Percentiles rank a stretch among this genome's conserved stretches.
These are phyloP conservation scores for Alloascoidea hylecoeti DNA, from an alignment of 805 yeast species.

Conservation along the genomic window DNA sequence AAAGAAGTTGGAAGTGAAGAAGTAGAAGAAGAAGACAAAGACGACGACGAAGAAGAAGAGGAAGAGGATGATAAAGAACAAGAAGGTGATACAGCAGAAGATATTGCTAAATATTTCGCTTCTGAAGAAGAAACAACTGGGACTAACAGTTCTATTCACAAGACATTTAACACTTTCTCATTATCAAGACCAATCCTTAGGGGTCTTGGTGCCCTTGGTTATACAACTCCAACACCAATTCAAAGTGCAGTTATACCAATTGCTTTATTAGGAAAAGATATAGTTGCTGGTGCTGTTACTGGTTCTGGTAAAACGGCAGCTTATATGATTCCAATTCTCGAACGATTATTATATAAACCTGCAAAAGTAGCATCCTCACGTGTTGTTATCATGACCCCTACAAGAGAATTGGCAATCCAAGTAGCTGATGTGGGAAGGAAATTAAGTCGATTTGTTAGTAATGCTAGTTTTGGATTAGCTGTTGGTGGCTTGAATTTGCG, in stretches of 20 bases:
- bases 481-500: constrained; percentile 96
- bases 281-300: constrained; percentile 98
- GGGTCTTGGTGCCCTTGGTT: constrained; percentile 71
- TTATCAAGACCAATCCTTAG: constrained; percentile 84
- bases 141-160: constrained; percentile 36
- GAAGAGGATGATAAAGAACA: constrained; percentile 17
- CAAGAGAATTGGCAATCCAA: constrained; percentile 96
- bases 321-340: constrained; percentile 89
- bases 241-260: constrained; percentile 91
- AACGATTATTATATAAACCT: constrained; percentile 83
- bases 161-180: constrained; percentile 60
- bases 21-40: constrained; percentile 19
- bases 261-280: constrained; percentile 86
- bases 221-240: constrained; percentile 83
- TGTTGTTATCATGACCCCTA: constrained; percentile 85
- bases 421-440: constrained; percentile 88
- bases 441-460: constrained; percentile 62
- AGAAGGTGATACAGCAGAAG: constrained; percentile 63
- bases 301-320: constrained; percentile 99
- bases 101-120: constrained; percentile 68
- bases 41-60: constrained; percentile 17
- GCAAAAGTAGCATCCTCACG: constrained; percentile 76
- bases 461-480: constrained; percentile 81
- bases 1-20: constrained; percentile 15
- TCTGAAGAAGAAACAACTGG: constrained; percentile 36